phyloP scores from a whole-genome alignment of 177 flowering plant genomes.

The Vitis hybrid region DNA sequence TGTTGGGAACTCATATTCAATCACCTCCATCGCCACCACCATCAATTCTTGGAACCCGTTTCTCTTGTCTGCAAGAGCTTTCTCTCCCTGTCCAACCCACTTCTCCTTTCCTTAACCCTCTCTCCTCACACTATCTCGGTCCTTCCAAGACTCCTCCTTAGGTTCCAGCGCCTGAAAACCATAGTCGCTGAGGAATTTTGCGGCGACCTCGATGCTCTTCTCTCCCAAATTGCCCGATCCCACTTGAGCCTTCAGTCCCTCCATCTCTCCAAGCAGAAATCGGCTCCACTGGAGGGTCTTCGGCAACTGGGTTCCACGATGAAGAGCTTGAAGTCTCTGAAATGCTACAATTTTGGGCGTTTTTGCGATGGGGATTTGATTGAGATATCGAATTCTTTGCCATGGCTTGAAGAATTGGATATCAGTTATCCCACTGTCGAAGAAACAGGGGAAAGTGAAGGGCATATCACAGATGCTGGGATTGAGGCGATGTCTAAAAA shows the following conservation, averaged over 20 bases:
- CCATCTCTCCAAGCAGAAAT: conserved; percentile 36
- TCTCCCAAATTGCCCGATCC: conserved; percentile 36
- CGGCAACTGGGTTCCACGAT: conserved; percentile 24
- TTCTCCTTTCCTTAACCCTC: conserved; percentile 34
- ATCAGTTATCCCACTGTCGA: conserved; percentile 37
- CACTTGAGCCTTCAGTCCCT: conserved; percentile 34
- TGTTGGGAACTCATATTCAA: conserved; percentile 50
- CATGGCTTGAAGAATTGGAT: conserved; percentile 53
- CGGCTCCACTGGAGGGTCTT: conserved; percentile 37
- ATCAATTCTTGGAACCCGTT: conserved; percentile 31
- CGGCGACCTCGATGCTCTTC: conserved; percentile 26
- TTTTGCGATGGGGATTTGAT: conserved; percentile 35
- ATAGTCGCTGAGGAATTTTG: conserved; percentile 20
- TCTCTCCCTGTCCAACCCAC: conserved; percentile 46
- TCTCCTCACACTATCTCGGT: conserved; percentile 22
- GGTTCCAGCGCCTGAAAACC: conserved; percentile 40
- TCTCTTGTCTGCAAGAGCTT: conserved; percentile 50
- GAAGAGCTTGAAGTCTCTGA: conserved; percentile 35
- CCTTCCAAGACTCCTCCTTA: conserved; percentile 30
- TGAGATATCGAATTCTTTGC: conserved; percentile 34
- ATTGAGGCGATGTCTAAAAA: conserved; percentile 29
- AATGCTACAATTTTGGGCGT: conserved; percentile 21
- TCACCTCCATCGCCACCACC: conserved; percentile 20
- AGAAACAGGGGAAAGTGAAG: neutral
- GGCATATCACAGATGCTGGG: conserved; percentile 42